These are phyloP conservation scores for Ceratobasidium sp. DNA, from an alignment of 1,284 basidiomycete species.

Conservation along the genomic window DNA sequence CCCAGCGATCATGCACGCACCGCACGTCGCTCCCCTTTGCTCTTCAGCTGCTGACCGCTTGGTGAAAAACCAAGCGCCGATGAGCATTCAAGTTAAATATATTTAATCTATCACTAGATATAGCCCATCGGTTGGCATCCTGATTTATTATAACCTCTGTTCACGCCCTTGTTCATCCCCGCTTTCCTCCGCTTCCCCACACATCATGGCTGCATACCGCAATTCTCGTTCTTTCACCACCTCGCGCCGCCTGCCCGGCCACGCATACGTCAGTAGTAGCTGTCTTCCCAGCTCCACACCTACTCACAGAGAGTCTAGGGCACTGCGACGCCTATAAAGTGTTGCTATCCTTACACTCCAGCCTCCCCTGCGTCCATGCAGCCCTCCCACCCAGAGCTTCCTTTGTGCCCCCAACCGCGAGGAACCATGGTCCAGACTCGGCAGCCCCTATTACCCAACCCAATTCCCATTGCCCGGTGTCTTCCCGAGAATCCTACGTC, in stretches of 20 bases:
- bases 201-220: conserved; percentile 7
- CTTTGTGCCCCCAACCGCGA: background rate
- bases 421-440: background rate
- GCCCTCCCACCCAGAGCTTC: background rate
- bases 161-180: conserved; percentile 2
- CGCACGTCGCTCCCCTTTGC: background rate
- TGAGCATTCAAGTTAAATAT: background rate
- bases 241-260: background rate
- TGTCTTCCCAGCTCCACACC: conserved; percentile 3
- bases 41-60: background rate
- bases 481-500: conserved; percentile 27
- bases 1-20: background rate
- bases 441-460: conserved; percentile 20
- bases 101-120: conserved; percentile 8
- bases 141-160: background rate
- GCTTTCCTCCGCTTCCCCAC: background rate
- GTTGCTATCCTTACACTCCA: conserved; percentile 19
- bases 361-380: conserved; percentile 4
- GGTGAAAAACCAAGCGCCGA: conserved; percentile 8
- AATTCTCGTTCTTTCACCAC: conserved; percentile 7
- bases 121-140: conserved; percentile 6
- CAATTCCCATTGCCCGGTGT: background rate
- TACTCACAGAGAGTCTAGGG: background rate
- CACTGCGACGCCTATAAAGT: conserved; percentile 22
- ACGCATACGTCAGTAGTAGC: conserved; percentile 19